phyloP scores from a whole-genome alignment of 2,329 filamentous ascomycete species.

The Phaeosphaeria sp. region DNA sequence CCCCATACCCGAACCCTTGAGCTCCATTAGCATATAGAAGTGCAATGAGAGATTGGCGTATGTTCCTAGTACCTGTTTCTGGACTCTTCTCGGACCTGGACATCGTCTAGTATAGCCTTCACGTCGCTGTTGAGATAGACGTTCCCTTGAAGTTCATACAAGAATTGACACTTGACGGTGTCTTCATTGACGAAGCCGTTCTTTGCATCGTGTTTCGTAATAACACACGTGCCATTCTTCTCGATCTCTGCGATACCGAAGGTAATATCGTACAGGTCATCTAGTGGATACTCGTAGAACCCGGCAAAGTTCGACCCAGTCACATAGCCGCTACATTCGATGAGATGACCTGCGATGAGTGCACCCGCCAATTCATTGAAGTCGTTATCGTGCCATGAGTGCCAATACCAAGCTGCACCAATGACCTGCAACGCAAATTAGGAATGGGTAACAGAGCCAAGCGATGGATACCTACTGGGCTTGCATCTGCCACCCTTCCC shows the following conservation, averaged over 20 bases:
- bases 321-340: slow-evolving; percentile 58
- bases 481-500: slow-evolving; percentile 43
- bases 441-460: too few species aligned
- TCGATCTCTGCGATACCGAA: slow-evolving; percentile 61
- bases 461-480: slow-evolving; percentile 30
- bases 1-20: slow-evolving; percentile 45
- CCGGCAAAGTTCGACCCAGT: slow-evolving; percentile 64
- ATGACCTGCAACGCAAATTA: slow-evolving; percentile 50
- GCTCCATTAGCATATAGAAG: not conserved
- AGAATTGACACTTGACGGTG: slow-evolving; percentile 49
- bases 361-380: slow-evolving; percentile 58
- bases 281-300: slow-evolving; percentile 54
- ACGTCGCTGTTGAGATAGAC: slow-evolving; percentile 56
- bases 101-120: slow-evolving; percentile 47
- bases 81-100: slow-evolving; percentile 41
- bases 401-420: slow-evolving; percentile 64
- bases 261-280: slow-evolving; percentile 52
- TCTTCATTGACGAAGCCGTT: slow-evolving; percentile 48
- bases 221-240: slow-evolving; percentile 53
- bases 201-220: slow-evolving; percentile 57
- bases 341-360: slow-evolving; percentile 53
- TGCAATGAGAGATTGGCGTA: not conserved
- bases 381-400: slow-evolving; percentile 58
- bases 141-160: slow-evolving; percentile 58
- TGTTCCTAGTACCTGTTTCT: slow-evolving; percentile 38